Evolutionary conservation across 257 asterid species (phyloP), one percentile per base, ranked within the genome.

Genomic region (Paraleonurus japonicus): DNA sequence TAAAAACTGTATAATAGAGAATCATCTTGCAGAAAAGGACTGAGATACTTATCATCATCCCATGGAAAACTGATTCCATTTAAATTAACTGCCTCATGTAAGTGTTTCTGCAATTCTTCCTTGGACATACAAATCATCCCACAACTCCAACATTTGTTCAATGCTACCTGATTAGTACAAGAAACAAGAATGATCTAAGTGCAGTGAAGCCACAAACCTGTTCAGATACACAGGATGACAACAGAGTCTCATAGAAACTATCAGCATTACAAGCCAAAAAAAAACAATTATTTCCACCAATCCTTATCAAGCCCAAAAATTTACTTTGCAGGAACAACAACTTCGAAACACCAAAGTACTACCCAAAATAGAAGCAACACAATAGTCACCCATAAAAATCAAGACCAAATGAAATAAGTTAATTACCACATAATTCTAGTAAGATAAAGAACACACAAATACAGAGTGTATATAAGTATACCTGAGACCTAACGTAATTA

Each of bases 401-500:
- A 59, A 43, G 9, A 65, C 65, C 17, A 37, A 28, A 39, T 45
- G 15, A 28, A 26, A 51, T 19, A 4, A 37, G 27, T 19, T 2
- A 7, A 3, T 33, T 0, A 47, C 20, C 24, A 23, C 27, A 75
- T 35, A 30, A 3, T 23, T 62, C 20, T 15, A 39, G 47, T 17
- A 51, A 78, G 8, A 69, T 69, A 39, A 11, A 20, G n/a, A 65
- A 53, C 4, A 33, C 4, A 15, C 53, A 69, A 59, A 9, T 4
- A 47, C 33, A 27, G 63, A 7, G 23, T 8, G 15, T 32, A 2
- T 2, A 1, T 20, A 4, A 48, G 71, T 81, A 28, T 84, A 91
- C 98, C 97, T 94, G 89, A 33, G 85, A 79, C 90, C 98, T 85
- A 33, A 94, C 78, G 72, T 85, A 91, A 76, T 94, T 94, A 78